Evolutionary conservation across 345 rosid genomes (phyloP).

Genomic region (Cardiospermum halicacabum): DNA sequence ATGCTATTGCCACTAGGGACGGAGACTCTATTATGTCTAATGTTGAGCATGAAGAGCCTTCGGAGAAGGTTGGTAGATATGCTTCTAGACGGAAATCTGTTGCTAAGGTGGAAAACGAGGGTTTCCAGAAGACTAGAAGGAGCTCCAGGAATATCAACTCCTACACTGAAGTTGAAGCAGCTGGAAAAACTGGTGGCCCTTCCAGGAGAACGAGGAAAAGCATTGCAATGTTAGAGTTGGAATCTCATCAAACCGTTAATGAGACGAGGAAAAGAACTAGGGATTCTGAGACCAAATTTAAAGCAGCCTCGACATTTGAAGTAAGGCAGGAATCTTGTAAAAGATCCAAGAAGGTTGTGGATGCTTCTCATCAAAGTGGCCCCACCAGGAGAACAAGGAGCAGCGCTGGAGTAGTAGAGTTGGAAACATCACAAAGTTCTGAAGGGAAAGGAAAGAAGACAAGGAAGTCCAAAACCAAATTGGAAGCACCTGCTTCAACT

Average conservation of each 20-base stretch:
- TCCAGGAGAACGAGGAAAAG: constrained; percentile 27
- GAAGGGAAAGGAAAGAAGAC: too few species aligned
- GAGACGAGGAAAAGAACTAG: neutral
- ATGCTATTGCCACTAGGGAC: constrained; percentile 4
- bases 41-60: constrained; percentile 10
- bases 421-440: too few species aligned
- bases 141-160: neutral
- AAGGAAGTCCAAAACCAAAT: too few species aligned
- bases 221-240: constrained; percentile 7
- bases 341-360: constrained; percentile 12
- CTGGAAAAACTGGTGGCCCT: constrained; percentile 8
- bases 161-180: constrained; percentile 15
- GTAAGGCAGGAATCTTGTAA: constrained; percentile 11
- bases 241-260: neutral
- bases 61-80: constrained; percentile 6
- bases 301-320: constrained; percentile 9
- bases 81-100: constrained; percentile 19
- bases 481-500: too few species aligned
- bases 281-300: neutral
- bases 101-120: constrained; percentile 12
- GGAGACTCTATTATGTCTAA: neutral
- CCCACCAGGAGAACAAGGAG: constrained; percentile 27
- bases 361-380: neutral
- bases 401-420: constrained; percentile 10
- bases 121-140: constrained; percentile 4